phyloP scores from a whole-genome alignment of 441 rosid genomes.

The Corymbia citriodora region DNA sequence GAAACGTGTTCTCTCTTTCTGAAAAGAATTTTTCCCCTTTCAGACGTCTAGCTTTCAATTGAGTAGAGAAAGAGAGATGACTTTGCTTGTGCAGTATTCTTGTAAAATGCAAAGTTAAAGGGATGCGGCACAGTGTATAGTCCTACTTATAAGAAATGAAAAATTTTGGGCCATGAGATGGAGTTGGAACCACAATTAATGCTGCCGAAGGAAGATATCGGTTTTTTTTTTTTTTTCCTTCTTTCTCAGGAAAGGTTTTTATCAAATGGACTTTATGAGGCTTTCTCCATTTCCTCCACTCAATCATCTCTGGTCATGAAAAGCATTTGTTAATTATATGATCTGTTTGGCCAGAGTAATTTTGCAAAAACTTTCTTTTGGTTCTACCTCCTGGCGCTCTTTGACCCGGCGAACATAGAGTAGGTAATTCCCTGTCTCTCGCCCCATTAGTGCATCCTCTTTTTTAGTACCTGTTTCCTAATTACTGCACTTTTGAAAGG shows the following conservation, averaged over 20 bases:
- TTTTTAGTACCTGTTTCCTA: background rate
- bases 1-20: conserved; percentile 13
- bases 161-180: background rate
- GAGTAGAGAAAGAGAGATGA: background rate
- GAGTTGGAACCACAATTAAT: background rate
- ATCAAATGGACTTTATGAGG: background rate
- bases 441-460: background rate
- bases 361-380: background rate
- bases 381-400: background rate
- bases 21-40: background rate
- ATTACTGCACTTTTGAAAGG: conserved; percentile 61
- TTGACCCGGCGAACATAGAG: background rate
- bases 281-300: background rate
- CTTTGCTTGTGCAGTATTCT: background rate
- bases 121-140: background rate
- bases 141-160: background rate
- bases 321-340: background rate
- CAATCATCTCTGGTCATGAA: background rate
- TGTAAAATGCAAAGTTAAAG: background rate
- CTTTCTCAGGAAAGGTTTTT: background rate
- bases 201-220: background rate
- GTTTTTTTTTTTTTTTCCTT: background rate
- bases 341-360: background rate
- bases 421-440: background rate
- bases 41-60: too few species aligned